Conservation (phyloP, 306 rosid species). For the Vicia faba region DNA sequence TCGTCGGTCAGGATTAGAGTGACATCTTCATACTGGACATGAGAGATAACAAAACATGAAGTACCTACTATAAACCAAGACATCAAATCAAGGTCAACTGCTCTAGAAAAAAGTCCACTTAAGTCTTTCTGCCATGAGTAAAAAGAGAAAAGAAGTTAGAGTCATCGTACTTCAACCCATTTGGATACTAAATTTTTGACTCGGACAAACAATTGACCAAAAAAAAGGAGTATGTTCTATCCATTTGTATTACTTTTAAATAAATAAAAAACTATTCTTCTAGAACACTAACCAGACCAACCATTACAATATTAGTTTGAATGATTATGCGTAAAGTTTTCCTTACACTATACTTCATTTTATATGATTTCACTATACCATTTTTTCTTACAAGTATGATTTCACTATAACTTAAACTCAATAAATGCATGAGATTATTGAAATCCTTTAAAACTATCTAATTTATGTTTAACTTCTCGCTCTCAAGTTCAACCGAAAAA, state of each 20-base stretch:
- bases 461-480: conserved; percentile 44
- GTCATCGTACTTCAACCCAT: too few species aligned
- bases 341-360: background rate
- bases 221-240: background rate
- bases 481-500: conserved; percentile 35
- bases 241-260: background rate
- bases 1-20: too few species aligned
- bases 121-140: too few species aligned
- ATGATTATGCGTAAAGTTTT: conserved; percentile 15
- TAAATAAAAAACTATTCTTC: background rate
- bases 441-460: background rate
- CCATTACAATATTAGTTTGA: background rate
- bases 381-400: too few species aligned
- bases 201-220: too few species aligned
- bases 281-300: conserved; percentile 3
- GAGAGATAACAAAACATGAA: too few species aligned
- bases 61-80: too few species aligned
- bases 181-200: too few species aligned
- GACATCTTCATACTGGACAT: too few species aligned
- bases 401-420: background rate
- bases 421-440: background rate
- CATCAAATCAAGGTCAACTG: too few species aligned
- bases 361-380: conserved; percentile 5
- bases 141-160: too few species aligned
- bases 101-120: too few species aligned